phyloP scores from a whole-genome alignment of 2,329 filamentous ascomycete genomes.

The Calonectria hawksworthii region DNA sequence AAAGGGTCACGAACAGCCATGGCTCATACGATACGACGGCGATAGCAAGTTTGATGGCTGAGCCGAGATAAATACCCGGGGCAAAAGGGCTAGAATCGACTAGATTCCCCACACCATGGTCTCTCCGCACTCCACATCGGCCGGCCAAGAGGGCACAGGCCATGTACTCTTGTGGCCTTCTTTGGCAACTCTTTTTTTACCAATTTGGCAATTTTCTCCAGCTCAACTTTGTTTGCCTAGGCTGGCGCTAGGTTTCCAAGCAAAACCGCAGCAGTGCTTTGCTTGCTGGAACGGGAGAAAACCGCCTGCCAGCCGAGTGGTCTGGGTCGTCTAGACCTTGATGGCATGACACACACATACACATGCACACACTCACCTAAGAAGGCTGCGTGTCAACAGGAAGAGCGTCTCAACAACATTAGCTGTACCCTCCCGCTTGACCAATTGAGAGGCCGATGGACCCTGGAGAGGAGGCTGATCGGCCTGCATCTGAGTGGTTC shows the following conservation, averaged over 20 bases:
- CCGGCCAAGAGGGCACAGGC: conserved; percentile 20
- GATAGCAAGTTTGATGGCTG: conserved; percentile 29
- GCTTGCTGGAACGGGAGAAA: not conserved
- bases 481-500: conserved; percentile 33
- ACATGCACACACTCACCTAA: not conserved
- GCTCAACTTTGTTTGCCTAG: conserved; percentile 6
- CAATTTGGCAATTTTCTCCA: conserved; percentile 27
- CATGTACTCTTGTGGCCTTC: conserved; percentile 21
- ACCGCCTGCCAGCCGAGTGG: not conserved
- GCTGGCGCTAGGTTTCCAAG: not conserved
- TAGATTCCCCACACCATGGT: conserved; percentile 42
- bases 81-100: conserved; percentile 33
- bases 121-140: conserved; percentile 45
- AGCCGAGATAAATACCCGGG: conserved; percentile 33
- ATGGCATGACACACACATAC: conserved; percentile 2
- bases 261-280: not conserved
- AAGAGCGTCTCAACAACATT: conserved; percentile 8
- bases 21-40: conserved; percentile 37
- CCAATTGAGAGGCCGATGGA: conserved; percentile 37
- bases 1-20: not conserved
- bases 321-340: not conserved
- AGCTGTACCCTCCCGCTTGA: not conserved
- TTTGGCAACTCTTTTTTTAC: not conserved
- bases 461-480: conserved; percentile 40
- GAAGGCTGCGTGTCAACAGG: not conserved